Evolutionary conservation across 345 rosid species (phyloP).

Genomic region (Camelina hispida): DNA sequence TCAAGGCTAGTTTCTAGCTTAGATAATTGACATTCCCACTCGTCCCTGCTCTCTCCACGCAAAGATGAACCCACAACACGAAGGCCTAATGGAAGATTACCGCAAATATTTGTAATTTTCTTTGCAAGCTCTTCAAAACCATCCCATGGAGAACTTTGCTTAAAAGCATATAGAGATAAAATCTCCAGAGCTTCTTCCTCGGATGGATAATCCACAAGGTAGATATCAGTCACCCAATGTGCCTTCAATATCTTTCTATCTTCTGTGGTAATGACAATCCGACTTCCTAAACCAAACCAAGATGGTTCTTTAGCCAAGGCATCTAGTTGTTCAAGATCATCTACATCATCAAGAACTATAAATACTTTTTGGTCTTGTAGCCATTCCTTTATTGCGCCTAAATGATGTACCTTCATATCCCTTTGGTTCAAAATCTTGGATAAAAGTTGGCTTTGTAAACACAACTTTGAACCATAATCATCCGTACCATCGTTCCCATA

Average conservation of each 20-base stretch:
- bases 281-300: conserved; percentile 57
- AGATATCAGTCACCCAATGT: background rate
- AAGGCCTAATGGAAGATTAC: conserved; percentile 48
- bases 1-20: conserved; percentile 34
- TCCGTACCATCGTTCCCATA: background rate
- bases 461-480: background rate
- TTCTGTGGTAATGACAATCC: conserved; percentile 64
- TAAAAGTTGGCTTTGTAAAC: conserved; percentile 16
- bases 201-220: conserved; percentile 18
- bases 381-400: conserved; percentile 12
- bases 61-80: conserved; percentile 43
- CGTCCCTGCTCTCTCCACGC: background rate
- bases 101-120: background rate
- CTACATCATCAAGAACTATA: conserved; percentile 58
- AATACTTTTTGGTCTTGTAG: conserved; percentile 42
- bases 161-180: conserved; percentile 17
- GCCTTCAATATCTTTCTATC: conserved; percentile 32
- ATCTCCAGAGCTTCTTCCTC: conserved; percentile 32
- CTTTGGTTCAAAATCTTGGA: conserved; percentile 13
- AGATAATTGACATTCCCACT: conserved; percentile 38
- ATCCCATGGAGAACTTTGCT: background rate
- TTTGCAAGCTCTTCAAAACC: conserved; percentile 25
- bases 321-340: conserved; percentile 48
- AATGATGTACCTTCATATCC: conserved; percentile 23
- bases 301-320: conserved; percentile 51